Conservation (phyloP, 495 filamentous ascomycete species). For the Copromyces sp. region DNA sequence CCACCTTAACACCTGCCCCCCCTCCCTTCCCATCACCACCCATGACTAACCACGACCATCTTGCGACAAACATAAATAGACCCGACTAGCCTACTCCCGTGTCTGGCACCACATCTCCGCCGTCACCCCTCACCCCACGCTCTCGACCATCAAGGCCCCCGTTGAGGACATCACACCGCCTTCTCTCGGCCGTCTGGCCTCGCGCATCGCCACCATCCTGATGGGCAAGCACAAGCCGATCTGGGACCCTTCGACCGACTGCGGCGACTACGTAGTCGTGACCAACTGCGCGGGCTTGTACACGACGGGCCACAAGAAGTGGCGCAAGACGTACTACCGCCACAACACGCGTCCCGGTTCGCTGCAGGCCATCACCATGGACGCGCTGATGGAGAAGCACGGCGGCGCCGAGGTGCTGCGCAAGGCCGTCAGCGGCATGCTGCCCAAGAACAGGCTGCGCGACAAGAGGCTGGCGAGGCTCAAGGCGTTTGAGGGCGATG, state of each 20-base stretch:
- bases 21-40: constrained; percentile 20
- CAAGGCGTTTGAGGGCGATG: constrained; percentile 87
- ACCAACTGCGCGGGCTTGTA: constrained; percentile 77
- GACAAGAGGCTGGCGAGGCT: constrained; percentile 77
- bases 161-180: constrained; percentile 49
- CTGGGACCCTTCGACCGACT: constrained; percentile 91
- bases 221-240: constrained; percentile 99
- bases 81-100: constrained; percentile 89
- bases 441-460: constrained; percentile 91
- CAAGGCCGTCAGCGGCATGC: constrained; percentile 88
- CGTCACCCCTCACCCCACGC: constrained; percentile 41
- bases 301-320: constrained; percentile 83
- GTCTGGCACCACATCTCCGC: constrained; percentile 86
- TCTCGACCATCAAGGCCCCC: constrained; percentile 38
- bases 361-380: constrained; percentile 85
- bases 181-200: constrained; percentile 80
- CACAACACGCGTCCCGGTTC: constrained; percentile 86
- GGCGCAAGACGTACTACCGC: constrained; percentile 89
- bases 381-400: constrained; percentile 84
- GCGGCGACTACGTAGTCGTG: constrained; percentile 97
- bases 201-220: constrained; percentile 77
- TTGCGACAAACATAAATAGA: constrained; percentile 42
- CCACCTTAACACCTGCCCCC: constrained; percentile 3
- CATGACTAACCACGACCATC: constrained; percentile 47
- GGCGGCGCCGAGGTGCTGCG: constrained; percentile 89